Conservation (phyloP, 495 filamentous ascomycete species). For the Daldinia decipiens region DNA sequence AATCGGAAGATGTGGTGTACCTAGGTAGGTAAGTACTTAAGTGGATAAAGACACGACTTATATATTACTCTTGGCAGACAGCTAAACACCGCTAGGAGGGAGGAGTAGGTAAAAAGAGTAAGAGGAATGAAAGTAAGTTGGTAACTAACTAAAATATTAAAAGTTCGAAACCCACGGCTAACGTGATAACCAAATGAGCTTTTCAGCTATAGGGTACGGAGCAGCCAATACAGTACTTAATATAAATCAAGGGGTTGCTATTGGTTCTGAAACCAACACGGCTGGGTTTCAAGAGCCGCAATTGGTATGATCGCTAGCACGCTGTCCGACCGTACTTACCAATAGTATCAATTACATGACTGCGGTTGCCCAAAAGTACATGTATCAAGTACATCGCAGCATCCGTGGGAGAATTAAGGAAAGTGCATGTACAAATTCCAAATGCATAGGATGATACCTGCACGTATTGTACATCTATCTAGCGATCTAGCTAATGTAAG, state of each 20-base stretch:
- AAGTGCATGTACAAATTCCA: neutral
- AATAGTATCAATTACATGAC: neutral
- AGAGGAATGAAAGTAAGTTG: neutral
- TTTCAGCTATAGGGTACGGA: slow-evolving; percentile 2
- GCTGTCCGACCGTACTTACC: slow-evolving; percentile 26
- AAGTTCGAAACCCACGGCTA: neutral
- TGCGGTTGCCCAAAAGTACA: neutral
- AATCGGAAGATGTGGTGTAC: neutral
- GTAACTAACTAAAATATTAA: neutral
- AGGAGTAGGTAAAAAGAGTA: neutral
- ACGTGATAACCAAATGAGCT: slow-evolving; percentile 3
- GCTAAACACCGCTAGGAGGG: neutral
- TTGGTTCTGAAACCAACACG: slow-evolving; percentile 36
- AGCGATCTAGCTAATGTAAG: too few species aligned
- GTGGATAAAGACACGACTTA: neutral
- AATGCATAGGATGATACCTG: too few species aligned
- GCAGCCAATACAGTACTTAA: slow-evolving; percentile 10
- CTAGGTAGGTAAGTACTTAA: neutral
- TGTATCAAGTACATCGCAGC: neutral
- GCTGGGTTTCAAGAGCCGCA: slow-evolving; percentile 41
- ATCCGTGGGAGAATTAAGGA: neutral
- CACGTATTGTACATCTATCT: too few species aligned
- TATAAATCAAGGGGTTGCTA: slow-evolving; percentile 20
- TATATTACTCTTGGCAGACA: neutral
- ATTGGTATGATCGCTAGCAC: slow-evolving; percentile 37